phyloP scores from a whole-genome alignment of 176 grass and related monocot species.

The Urochloa ruziziensis region DNA sequence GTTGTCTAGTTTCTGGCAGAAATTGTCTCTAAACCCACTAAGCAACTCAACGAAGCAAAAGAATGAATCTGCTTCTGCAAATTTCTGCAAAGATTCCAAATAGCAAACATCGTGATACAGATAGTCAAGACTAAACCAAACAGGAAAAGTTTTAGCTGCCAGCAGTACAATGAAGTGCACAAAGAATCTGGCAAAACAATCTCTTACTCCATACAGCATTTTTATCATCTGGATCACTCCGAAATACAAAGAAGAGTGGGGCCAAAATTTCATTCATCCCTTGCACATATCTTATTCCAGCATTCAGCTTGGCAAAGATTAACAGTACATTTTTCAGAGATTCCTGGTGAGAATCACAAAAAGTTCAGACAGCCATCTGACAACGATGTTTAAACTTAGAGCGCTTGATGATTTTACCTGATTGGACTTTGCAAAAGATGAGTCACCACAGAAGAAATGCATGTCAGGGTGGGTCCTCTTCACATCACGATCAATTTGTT shows the following conservation, averaged over 20 bases:
- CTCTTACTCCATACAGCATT: conserved; percentile 83
- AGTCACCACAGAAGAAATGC: conserved; percentile 84
- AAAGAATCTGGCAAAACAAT: conserved; percentile 10
- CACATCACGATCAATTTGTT: conserved; percentile 94
- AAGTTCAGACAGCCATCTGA: conserved; percentile 34
- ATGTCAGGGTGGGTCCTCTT: conserved; percentile 91
- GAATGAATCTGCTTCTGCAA: conserved; percentile 90
- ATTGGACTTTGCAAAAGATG: conserved; percentile 80
- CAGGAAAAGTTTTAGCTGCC: neutral
- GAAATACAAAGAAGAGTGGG: conserved; percentile 80
- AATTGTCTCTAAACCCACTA: conserved; percentile 85
- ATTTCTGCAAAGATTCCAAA: conserved; percentile 37
- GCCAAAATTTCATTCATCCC: conserved; percentile 96
- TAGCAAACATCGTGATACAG: neutral
- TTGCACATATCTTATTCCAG: conserved; percentile 91
- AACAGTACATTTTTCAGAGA: conserved; percentile 66
- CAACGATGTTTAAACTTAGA: conserved; percentile 29
- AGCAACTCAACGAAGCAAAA: conserved; percentile 81
- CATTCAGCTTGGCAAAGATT: conserved; percentile 90
- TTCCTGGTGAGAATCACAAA: conserved; percentile 44
- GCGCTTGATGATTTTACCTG: conserved; percentile 58
- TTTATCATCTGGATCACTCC: conserved; percentile 72
- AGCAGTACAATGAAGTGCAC: neutral
- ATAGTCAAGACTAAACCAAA: conserved; percentile 9
- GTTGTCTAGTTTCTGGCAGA: conserved; percentile 92